Conservation (phyloP, 495 filamentous ascomycete species). For the Penicillium nucicola region DNA sequence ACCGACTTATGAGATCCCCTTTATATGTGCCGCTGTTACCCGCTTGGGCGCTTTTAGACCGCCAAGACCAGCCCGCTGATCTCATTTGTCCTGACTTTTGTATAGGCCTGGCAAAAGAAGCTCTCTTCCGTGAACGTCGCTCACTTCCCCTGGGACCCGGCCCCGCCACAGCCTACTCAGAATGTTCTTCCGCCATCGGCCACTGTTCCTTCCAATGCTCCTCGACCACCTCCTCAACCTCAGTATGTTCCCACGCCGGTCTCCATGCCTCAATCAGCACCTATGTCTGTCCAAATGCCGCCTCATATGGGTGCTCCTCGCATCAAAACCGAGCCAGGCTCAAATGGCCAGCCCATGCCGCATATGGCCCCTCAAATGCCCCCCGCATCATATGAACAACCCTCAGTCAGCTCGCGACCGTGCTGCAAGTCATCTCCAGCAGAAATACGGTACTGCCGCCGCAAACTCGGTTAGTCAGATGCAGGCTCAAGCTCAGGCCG, state of each 20-base stretch:
- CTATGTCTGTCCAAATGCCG: constrained; percentile 7
- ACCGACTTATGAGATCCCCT: constrained; percentile 40
- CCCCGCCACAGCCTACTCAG: constrained; percentile 46
- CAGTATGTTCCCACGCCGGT: constrained; percentile 33
- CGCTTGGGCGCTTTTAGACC: constrained; percentile 26
- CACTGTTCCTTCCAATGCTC: constrained; percentile 61
- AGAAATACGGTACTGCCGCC: constrained; percentile 70
- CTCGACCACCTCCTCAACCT: constrained; percentile 32
- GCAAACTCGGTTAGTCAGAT: constrained; percentile 66
- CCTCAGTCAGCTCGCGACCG: constrained; percentile 58
- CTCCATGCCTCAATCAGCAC: constrained; percentile 31
- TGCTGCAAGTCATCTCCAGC: constrained; percentile 63
- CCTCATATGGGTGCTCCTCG: constrained; percentile 38
- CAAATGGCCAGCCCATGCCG: constrained; percentile 45
- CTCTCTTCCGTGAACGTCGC: constrained; percentile 78
- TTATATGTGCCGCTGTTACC: constrained; percentile 41
- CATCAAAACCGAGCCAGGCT: constrained; percentile 76
- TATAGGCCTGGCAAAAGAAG: constrained; percentile 88
- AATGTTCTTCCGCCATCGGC: constrained; percentile 39
- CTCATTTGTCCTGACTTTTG: constrained; percentile 9
- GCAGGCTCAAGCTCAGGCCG: constrained; percentile 44
- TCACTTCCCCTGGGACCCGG: constrained; percentile 92
- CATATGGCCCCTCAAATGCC: constrained; percentile 35
- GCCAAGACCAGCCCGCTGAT: constrained; percentile 23
- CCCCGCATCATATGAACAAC: constrained; percentile 36